phyloP scores from a whole-genome alignment of 2,329 filamentous ascomycete genomes.

The Cladosporium oxysporum region DNA sequence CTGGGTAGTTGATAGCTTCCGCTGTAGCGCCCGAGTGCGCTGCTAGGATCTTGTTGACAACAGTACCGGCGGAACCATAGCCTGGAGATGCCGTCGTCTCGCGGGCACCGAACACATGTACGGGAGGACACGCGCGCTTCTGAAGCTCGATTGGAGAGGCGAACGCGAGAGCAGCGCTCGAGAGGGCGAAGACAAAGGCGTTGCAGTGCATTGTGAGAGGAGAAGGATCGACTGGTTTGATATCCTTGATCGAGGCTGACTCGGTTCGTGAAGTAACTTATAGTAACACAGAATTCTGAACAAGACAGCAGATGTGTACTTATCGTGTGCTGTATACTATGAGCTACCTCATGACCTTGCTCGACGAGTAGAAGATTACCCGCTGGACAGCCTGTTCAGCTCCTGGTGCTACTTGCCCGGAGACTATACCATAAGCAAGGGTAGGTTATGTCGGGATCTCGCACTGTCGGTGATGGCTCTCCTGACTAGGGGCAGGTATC shows the following conservation, averaged over 20 bases:
- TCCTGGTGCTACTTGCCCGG: background rate
- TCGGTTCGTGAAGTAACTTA: background rate
- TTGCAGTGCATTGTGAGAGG: background rate
- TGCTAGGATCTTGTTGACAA: constrained; percentile 43
- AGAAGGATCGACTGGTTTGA: background rate
- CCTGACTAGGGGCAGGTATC: background rate
- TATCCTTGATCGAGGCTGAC: background rate
- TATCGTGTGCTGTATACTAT: background rate
- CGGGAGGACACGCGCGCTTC: constrained; percentile 39
- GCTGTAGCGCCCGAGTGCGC: constrained; percentile 43
- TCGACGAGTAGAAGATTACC: background rate
- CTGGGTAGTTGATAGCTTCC: constrained; percentile 51
- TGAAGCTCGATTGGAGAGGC: constrained; percentile 40
- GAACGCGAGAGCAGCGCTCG: constrained; percentile 32
- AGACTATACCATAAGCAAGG: background rate
- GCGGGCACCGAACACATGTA: constrained; percentile 47
- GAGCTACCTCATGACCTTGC: background rate
- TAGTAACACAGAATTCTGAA: background rate
- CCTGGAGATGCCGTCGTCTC: constrained; percentile 44
- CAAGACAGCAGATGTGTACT: background rate
- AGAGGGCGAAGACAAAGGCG: constrained; percentile 5
- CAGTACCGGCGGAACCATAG: constrained; percentile 42
- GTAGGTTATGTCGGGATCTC: background rate
- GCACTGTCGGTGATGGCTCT: background rate
- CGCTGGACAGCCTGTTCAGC: background rate